phyloP scores from a whole-genome alignment of 768 basidiomycete species.

The Infundibulicybe gibba region DNA sequence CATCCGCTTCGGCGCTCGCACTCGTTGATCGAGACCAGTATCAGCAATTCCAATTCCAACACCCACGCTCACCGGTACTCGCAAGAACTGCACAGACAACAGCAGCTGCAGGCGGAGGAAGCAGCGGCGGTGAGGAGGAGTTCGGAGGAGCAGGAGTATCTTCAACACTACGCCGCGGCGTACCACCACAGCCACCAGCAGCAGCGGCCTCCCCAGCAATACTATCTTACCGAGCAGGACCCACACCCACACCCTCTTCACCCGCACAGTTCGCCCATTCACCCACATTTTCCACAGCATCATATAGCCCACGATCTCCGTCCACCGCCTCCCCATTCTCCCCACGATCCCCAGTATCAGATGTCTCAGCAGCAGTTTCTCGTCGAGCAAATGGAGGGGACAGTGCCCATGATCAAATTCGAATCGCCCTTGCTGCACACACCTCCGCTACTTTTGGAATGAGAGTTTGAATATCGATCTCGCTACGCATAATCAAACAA shows the following conservation, averaged over 20 bases:
- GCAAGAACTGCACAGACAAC: conserved; percentile 26
- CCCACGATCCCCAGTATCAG: conserved; percentile 7
- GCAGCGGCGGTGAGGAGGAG: conserved; percentile 14
- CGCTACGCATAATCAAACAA: too few relatives aligned
- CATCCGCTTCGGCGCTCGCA: conserved; percentile 39
- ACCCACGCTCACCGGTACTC: conserved; percentile 18
- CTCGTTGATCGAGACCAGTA: conserved; percentile 25
- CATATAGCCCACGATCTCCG: conserved; percentile 15
- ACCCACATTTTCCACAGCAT: conserved; percentile 12
- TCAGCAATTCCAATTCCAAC: conserved; percentile 4
- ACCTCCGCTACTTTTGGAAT: conserved; percentile 46
- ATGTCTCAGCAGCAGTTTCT: conserved; percentile 11
- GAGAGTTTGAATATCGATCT: conserved; percentile 27
- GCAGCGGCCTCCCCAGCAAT: conserved; percentile 28
- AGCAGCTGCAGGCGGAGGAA: conserved; percentile 22
- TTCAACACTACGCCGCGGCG: conserved; percentile 12
- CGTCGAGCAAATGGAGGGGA: conserved; percentile 12
- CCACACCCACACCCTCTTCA: conserved; percentile 17
- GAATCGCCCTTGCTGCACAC: conserved; percentile 41
- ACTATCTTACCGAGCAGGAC: conserved; percentile 21
- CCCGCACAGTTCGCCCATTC: conserved; percentile 4
- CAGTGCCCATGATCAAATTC: conserved; percentile 33
- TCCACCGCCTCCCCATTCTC: conserved; percentile 13
- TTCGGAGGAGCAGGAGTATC: conserved; percentile 19
- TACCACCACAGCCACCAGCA: conserved; percentile 7